A percentile compares a stretch with the other conserved stretches of the same genome.
phyloP scores from a whole-genome alignment of 495 filamentous ascomycete genomes.

The Rusavskia elegans region DNA sequence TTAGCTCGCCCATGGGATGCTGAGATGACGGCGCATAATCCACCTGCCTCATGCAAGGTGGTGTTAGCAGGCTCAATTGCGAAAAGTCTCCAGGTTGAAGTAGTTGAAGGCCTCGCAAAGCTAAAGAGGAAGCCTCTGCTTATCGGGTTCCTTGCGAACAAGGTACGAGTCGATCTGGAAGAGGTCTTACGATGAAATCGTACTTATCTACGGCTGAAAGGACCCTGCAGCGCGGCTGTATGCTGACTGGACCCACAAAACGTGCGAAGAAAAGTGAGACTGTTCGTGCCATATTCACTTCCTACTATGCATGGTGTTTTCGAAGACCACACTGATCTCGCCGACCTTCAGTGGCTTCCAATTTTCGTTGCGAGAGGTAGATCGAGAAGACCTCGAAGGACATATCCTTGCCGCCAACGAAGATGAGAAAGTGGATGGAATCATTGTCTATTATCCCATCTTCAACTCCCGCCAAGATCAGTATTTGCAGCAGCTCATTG shows the following conservation, averaged over 20 bases:
- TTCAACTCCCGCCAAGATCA: slow-evolving; percentile 77
- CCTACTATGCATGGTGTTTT: not conserved
- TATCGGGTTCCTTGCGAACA: slow-evolving; percentile 82
- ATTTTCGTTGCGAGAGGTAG: slow-evolving; percentile 67
- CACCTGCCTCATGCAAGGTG: slow-evolving; percentile 58
- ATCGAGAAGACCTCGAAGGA: slow-evolving; percentile 79
- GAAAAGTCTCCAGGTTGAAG: slow-evolving; percentile 61
- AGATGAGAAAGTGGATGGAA: slow-evolving; percentile 67
- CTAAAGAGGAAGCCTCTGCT: slow-evolving; percentile 58
- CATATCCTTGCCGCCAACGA: slow-evolving; percentile 67
- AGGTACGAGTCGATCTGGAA: slow-evolving; percentile 5
- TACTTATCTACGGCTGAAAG: not conserved
- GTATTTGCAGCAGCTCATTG: slow-evolving; percentile 90
- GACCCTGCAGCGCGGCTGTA: slow-evolving; percentile 88
- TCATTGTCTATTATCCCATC: slow-evolving; percentile 97
- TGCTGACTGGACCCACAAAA: slow-evolving; percentile 94
- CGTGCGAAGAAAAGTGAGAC: slow-evolving; percentile 80
- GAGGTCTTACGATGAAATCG: not conserved
- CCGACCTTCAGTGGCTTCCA: slow-evolving; percentile 53
- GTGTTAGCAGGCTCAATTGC: slow-evolving; percentile 74
- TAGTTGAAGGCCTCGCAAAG: slow-evolving; percentile 50
- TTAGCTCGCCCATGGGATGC: no score
- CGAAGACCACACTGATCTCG: slow-evolving; percentile 4
- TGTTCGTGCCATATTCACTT: slow-evolving; percentile 15
- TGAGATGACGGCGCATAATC: not conserved